phyloP scores from a whole-genome alignment of 31 red algal genomes.

The Porphyra umbilicalis region DNA sequence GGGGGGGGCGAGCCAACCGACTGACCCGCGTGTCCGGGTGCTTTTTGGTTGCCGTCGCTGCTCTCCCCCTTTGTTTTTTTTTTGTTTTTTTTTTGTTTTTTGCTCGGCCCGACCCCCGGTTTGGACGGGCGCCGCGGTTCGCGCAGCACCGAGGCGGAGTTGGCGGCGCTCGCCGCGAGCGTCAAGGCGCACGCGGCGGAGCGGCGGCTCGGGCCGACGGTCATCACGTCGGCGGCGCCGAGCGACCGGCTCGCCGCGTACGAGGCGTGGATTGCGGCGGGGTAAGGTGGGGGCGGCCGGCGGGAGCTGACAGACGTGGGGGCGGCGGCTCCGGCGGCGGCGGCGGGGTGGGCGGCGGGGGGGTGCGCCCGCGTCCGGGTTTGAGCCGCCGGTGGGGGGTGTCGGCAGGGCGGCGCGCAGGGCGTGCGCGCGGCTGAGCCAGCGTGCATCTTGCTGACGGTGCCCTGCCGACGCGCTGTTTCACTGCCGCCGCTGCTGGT shows the following conservation, averaged over 20 bases:
- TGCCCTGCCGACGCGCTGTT: no score
- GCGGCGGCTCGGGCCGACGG: conserved; percentile 35
- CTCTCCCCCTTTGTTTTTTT: neutral
- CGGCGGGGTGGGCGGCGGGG: no score
- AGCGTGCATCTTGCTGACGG: no score
- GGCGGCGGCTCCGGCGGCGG: no score
- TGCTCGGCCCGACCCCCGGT: neutral
- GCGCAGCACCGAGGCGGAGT: conserved; percentile 14
- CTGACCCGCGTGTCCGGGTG: neutral
- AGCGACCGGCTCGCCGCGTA: conserved; percentile 45
- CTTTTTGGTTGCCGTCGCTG: no score
- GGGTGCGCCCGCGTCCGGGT: no score
- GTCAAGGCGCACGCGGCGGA: conserved; percentile 42
- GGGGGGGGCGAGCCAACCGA: no score
- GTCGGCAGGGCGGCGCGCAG: no score
- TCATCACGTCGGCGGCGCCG: conserved; percentile 31
- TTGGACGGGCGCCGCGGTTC: neutral
- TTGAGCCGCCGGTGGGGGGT: no score
- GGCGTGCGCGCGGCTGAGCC: no score
- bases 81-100: neutral
- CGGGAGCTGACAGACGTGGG: no score
- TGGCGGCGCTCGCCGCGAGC: conserved; percentile 24
- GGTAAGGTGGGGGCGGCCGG: conserved; percentile 3
- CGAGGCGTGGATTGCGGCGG: conserved; percentile 48
- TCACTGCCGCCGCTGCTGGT: no score